Evolutionary conservation across 805 yeast genomes (phyloP).

Genomic region (Metschnikowia colocasiae): DNA sequence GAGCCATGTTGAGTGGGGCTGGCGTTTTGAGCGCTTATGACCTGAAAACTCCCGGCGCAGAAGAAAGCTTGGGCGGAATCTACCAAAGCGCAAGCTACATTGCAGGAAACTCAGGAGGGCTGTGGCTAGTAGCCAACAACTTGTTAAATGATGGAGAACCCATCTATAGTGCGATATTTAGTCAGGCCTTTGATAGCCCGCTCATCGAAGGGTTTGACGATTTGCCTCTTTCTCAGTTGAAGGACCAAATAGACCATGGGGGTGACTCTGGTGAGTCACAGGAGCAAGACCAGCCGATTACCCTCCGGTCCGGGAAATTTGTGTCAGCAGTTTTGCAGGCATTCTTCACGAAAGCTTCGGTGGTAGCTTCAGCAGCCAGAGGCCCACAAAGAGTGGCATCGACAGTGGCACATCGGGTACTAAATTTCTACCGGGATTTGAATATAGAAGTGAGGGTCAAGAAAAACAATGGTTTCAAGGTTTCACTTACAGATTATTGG

Average conservation of each 20-base stretch:
- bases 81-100: slow-evolving; percentile 54
- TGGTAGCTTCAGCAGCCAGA: background rate
- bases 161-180: slow-evolving; percentile 16
- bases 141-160: slow-evolving; percentile 31
- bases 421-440: slow-evolving; percentile 49
- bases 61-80: slow-evolving; percentile 44
- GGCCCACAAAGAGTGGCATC: slow-evolving; percentile 17
- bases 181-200: slow-evolving; percentile 37
- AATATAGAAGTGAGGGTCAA: slow-evolving; percentile 53
- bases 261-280: background rate
- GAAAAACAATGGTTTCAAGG: slow-evolving; percentile 48
- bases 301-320: slow-evolving; percentile 2
- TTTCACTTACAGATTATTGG: slow-evolving; percentile 67
- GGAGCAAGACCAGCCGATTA: background rate
- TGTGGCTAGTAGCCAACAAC: slow-evolving; percentile 59
- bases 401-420: background rate
- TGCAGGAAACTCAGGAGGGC: slow-evolving; percentile 69
- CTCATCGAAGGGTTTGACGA: slow-evolving; percentile 57
- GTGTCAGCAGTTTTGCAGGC: slow-evolving; percentile 8
- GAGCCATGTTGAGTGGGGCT: slow-evolving; percentile 59
- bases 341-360: slow-evolving; percentile 6
- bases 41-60: slow-evolving; percentile 35
- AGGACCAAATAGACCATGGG: background rate
- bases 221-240: slow-evolving; percentile 31
- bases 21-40: slow-evolving; percentile 55